These are phyloP conservation scores for Diaporthe ilicicola DNA, from an alignment of 2,329 filamentous ascomycete genomes.

Conservation along the genomic window DNA sequence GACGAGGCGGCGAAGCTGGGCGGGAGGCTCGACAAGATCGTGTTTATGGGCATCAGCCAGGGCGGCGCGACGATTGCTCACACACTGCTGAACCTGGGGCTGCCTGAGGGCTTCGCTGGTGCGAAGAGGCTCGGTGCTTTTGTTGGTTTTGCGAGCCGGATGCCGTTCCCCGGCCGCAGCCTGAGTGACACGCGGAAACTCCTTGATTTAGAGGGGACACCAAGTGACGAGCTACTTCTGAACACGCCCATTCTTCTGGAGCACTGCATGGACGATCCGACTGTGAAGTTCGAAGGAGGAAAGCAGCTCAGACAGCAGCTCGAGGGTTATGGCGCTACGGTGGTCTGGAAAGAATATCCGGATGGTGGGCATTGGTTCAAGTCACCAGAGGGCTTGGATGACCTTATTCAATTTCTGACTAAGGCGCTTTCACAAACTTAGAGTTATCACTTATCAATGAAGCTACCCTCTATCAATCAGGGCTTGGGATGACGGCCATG, in stretches of 20 bases:
- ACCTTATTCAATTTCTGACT: conserved; percentile 47
- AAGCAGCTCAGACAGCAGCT: conserved; percentile 45
- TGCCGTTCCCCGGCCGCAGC: conserved; percentile 21
- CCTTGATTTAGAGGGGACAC: conserved; percentile 40
- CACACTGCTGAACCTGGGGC: conserved; percentile 46
- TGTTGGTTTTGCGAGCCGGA: conserved; percentile 46
- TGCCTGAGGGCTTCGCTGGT: conserved; percentile 31
- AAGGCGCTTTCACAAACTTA: conserved; percentile 12
- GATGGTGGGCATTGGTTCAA: conserved; percentile 55
- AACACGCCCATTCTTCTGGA: conserved; percentile 55
- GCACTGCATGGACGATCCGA: conserved; percentile 54
- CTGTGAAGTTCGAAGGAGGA: conserved; percentile 50
- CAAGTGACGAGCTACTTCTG: conserved; percentile 44
- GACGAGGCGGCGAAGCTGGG: conserved; percentile 47
- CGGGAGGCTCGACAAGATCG: conserved; percentile 48
- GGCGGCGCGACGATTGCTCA: conserved; percentile 52
- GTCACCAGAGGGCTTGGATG: conserved; percentile 51
- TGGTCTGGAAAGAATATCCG: conserved; percentile 51
- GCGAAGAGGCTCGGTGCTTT: conserved; percentile 43
- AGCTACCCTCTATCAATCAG: background rate
- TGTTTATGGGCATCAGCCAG: conserved; percentile 57
- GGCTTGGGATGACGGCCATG: too few species aligned
- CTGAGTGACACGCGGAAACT: conserved; percentile 42
- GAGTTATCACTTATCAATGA: background rate
- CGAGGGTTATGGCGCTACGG: conserved; percentile 45